Evolutionary conservation across 768 basidiomycete genomes (phyloP), one percentile per base, ranked within the genome.

Genomic region (Mycena epipterygia): DNA sequence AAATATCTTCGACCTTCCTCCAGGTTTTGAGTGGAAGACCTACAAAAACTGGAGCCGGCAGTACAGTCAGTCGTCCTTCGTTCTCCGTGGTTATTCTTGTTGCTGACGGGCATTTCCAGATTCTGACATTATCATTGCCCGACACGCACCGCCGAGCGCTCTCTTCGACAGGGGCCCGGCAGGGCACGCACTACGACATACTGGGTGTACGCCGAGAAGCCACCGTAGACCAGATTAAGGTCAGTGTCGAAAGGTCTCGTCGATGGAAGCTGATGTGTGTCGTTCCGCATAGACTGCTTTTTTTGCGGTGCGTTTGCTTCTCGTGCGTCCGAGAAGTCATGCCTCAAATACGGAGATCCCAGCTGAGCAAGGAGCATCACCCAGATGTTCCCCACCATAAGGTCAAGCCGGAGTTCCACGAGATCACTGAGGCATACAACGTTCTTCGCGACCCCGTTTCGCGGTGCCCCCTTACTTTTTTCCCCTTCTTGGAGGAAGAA

Each of bases 91-190:
- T n/a, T n/a, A n/a, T n/a, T n/a, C n/a, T n/a, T n/a, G n/a, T n/a
- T n/a, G n/a, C n/a, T n/a, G n/a, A n/a, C n/a, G n/a, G n/a, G n/a
- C n/a, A n/a, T n/a, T n/a, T n/a, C n/a, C n/a, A n/a, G n/a, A n/a
- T n/a, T n/a, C n/a, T n/a, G n/a, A n/a, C n/a, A n/a, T n/a, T n/a
- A n/a, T n/a, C n/a, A n/a, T 7, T 32, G 30, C 5, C n/a, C 39
- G 39, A 33, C 27, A 72, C 68, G 71, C 63, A 67, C 71, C 71
- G 60, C 32, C 71, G 71, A 6, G 61, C 65, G n/a, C 39, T 72
- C 61, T 67, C 53, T 27, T 67, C 71, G 55, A 58, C 66, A 30
- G 48, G 60, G n/a, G 48, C 56, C 59, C 71, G 56, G 57, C 71
- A 58, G 55, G 32, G 53, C 37, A 72, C 67, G 19, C 67, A 72